These are phyloP conservation scores for Plasmodium blacklocki DNA, from an alignment of 169 alveolate species.

Conservation along the genomic window DNA sequence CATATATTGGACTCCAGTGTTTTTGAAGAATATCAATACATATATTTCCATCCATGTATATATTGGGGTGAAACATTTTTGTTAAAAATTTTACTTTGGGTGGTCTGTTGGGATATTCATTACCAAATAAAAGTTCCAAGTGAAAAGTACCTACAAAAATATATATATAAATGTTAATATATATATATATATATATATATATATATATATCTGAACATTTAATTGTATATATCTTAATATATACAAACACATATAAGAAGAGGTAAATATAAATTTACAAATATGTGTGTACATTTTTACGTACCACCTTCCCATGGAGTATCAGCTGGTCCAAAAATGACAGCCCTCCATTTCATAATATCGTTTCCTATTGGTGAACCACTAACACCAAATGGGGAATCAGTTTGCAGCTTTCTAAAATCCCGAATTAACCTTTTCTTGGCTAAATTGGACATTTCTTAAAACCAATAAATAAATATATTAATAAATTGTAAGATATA, in stretches of 20 bases:
- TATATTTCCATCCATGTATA: slow-evolving; percentile 95
- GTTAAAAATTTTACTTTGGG: slow-evolving; percentile 91
- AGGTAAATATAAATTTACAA: neutral
- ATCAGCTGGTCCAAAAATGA: slow-evolving; percentile 98
- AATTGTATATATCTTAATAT: neutral
- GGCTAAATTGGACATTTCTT: slow-evolving; percentile 78
- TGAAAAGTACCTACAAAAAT: slow-evolving; percentile 92
- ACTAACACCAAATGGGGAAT: slow-evolving; percentile 93
- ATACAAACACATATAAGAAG: neutral
- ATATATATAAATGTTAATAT: neutral
- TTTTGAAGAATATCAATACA: slow-evolving; percentile 95
- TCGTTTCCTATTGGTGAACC: slow-evolving; percentile 97
- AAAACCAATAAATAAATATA: neutral
- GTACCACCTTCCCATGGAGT: slow-evolving; percentile 99
- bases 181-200: neutral
- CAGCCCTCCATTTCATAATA: slow-evolving; percentile 97
- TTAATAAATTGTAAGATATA: neutral
- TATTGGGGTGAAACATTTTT: slow-evolving; percentile 93
- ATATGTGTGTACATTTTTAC: neutral
- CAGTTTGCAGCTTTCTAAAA: slow-evolving; percentile 93
- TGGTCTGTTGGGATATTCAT: slow-evolving; percentile 94
- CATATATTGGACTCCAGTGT: slow-evolving; percentile 98
- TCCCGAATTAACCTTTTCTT: slow-evolving; percentile 93
- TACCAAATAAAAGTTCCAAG: slow-evolving; percentile 91
- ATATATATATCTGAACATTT: neutral